phyloP scores from a whole-genome alignment of 2,329 filamentous ascomycete species.

The Fusarium udum region DNA sequence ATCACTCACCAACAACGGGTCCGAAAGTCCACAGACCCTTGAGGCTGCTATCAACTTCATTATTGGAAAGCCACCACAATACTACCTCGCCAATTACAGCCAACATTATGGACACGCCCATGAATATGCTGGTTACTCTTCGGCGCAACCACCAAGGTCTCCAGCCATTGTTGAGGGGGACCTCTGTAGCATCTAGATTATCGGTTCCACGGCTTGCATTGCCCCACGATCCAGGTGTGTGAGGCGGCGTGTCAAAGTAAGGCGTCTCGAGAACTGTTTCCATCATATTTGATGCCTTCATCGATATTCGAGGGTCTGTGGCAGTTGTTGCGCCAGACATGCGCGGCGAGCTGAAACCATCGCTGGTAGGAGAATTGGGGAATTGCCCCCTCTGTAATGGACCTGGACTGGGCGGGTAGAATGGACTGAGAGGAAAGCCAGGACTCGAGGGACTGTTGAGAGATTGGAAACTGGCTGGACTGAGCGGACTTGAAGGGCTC shows the following conservation, averaged over 20 bases:
- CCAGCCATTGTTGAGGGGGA: conserved; percentile 39
- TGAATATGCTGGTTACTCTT: conserved; percentile 33
- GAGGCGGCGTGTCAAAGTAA: conserved; percentile 39
- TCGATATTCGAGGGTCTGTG: conserved; percentile 11
- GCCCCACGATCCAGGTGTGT: conserved; percentile 20
- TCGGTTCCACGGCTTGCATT: conserved; percentile 15
- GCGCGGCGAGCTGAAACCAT: conserved; percentile 33
- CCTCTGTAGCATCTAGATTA: conserved; percentile 29
- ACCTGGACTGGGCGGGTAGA: conserved; percentile 23
- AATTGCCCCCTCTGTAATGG: conserved; percentile 33
- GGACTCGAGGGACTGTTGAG: conserved; percentile 28
- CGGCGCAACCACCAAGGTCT: conserved; percentile 40
- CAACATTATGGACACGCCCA: conserved; percentile 30
- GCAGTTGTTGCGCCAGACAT: conserved; percentile 10
- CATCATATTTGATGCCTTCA: conserved; percentile 22
- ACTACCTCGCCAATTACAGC: conserved; percentile 40
- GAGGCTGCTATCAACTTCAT: conserved; percentile 23
- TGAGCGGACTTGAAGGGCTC: conserved; percentile 29
- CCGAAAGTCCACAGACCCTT: conserved; percentile 44
- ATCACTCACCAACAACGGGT: conserved; percentile 43
- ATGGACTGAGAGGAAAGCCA: conserved; percentile 34
- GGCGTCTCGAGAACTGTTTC: conserved; percentile 38
- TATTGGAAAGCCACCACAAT: conserved; percentile 36
- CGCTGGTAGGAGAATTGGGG: conserved; percentile 20
- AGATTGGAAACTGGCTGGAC: conserved; percentile 24